Base-by-base conservation (phyloP, 305 asterid genomes). In the Fraxinus velutina region DNA sequence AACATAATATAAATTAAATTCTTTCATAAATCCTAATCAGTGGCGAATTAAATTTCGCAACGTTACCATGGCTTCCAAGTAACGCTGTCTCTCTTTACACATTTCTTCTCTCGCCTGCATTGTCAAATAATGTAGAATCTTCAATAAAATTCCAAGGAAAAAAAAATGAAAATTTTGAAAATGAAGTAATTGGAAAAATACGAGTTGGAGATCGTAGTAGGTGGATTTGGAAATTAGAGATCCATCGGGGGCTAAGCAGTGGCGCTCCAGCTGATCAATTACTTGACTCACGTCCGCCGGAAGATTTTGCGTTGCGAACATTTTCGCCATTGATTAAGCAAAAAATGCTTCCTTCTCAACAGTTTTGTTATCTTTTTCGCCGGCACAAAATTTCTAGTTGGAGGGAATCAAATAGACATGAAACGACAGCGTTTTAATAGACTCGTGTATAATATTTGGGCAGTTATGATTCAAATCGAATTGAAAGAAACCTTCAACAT, bases 61-160 rank as follows among this genome's bases (percentile, higher is more conserved):
- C 33, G n/a, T 39, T 91, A 95, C 99, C 93, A 93, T 60, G 37
- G 97, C 86, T 87, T 95, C 98, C 88, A 93, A 88, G 87, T 93
- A 93, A 0, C 97, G 98, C 86, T 93, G 98, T 80, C 99, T 90
- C 92, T 95, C 99, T 77, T 89, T 93, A 52, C 93, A 90, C 98
- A 95, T 95, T 50, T 95, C 99, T 81, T 92, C 99, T 80, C 97
- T 92, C 33, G 98, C 99, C 98, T 95, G 90, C 94, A 90, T 78
- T 81, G 15, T 36, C 32, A 77, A 82, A 82, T 57, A 76, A 62
- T 52, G 29, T 30, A 83, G 78, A 73, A 15, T 47, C 0, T 34
- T 33, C 39, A 50, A 60, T 60, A 79, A 44, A 50, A 21, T 70
- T 66, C 32, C 34, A n/a, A 74, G 44, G 68, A 10, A 57, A 30